A percentile compares a stretch with the other conserved stretches of the same genome.
Evolutionary conservation across 2,329 filamentous ascomycete species (phyloP).

Genomic region (Beauveria australis): DNA sequence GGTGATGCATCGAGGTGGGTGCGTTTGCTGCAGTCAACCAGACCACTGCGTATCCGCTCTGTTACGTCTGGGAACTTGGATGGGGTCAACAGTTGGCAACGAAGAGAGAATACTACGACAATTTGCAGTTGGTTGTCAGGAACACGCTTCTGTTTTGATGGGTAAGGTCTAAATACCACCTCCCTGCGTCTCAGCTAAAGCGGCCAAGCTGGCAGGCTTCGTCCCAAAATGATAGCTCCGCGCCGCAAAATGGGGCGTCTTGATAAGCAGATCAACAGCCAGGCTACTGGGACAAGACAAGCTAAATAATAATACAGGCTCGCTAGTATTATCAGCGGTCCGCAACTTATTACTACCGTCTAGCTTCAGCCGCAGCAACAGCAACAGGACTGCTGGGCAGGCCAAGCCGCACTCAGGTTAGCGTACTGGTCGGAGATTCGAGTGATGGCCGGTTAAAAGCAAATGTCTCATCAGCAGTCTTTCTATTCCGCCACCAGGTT

Average conservation of each 20-base stretch:
- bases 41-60: too few relatives aligned
- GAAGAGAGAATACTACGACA: too few relatives aligned
- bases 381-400: background rate
- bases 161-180: slow-evolving; percentile 2
- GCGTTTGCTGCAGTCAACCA: background rate
- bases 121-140: too few relatives aligned
- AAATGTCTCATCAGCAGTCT: too few relatives aligned
- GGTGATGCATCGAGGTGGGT: background rate
- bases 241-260: background rate
- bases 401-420: background rate
- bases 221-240: background rate
- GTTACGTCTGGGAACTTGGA: too few relatives aligned
- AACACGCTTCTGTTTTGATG: background rate
- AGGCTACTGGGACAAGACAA: background rate
- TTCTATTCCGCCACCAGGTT: background rate
- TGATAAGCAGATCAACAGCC: slow-evolving; percentile 6
- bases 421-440: background rate
- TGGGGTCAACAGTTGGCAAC: too few relatives aligned
- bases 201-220: background rate
- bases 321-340: background rate
- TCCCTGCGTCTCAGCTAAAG: slow-evolving; percentile 4
- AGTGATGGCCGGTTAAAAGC: too few relatives aligned
- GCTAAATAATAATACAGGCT: background rate
- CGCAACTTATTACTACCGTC: background rate
- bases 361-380: background rate